phyloP scores from a whole-genome alignment of 306 rosid genomes.

The Delonix regia region DNA sequence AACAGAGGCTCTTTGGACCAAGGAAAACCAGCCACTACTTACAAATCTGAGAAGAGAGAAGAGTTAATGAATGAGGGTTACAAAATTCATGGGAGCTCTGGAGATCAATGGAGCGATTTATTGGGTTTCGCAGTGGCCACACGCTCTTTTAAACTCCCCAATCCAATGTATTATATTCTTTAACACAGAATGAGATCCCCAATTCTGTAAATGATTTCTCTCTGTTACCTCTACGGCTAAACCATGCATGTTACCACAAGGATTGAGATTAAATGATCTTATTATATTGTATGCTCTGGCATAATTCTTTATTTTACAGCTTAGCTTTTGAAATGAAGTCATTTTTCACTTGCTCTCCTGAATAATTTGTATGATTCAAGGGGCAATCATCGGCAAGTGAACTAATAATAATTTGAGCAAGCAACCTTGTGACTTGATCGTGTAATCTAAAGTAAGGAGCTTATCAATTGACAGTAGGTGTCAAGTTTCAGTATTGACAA shows the following conservation, averaged over 20 bases:
- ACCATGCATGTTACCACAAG: conserved; percentile 2
- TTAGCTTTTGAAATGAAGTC: no score
- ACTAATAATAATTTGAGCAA: conserved; percentile 14
- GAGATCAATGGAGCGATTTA: conserved; percentile 97
- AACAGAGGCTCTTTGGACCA: conserved; percentile 71
- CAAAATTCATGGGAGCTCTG: conserved; percentile 78
- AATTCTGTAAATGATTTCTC: background rate
- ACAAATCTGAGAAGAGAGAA: conserved; percentile 83
- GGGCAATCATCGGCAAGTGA: background rate
- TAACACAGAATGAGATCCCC: conserved; percentile 35
- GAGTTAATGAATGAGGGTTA: conserved; percentile 64
- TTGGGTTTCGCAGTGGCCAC: conserved; percentile 64
- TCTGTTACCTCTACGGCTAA: conserved; percentile 21
- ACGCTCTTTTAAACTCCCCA: conserved; percentile 87
- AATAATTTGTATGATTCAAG: conserved; percentile 18
- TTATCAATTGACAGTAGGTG: conserved; percentile 6
- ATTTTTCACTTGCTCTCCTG: background rate
- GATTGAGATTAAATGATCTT: background rate
- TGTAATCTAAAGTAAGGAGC: conserved; percentile 6
- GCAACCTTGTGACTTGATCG: conserved; percentile 28
- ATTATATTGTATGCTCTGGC: background rate
- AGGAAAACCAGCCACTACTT: conserved; percentile 61
- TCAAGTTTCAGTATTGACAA: conserved; percentile 19
- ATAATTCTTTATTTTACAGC: background rate
- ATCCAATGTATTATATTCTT: conserved; percentile 81